Evolutionary conservation across 116 monocot species (phyloP).

Genomic region (Papilionanthe hybrid): DNA sequence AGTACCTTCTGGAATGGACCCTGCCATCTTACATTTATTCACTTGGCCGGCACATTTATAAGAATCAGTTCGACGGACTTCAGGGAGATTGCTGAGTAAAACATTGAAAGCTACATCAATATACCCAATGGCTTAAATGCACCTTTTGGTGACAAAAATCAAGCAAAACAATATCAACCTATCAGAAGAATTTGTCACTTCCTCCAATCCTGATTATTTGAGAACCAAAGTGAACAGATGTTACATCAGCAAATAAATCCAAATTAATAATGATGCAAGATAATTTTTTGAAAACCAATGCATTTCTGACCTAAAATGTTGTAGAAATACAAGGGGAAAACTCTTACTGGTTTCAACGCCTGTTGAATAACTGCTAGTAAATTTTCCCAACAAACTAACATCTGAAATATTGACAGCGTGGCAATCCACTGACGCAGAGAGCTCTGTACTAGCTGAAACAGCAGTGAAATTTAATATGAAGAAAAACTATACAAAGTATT

Average conservation of each 20-base stretch:
- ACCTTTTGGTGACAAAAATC: background rate
- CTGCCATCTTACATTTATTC: slow-evolving; percentile 16
- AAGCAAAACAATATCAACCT: slow-evolving; percentile 7
- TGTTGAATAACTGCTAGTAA: slow-evolving; percentile 4
- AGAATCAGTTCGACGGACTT: slow-evolving; percentile 6
- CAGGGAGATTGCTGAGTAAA: slow-evolving; percentile 13
- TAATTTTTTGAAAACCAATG: background rate
- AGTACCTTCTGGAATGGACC: slow-evolving; percentile 2
- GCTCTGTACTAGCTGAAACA: slow-evolving; percentile 4
- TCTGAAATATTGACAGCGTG: slow-evolving; percentile 7
- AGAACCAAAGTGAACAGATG: background rate
- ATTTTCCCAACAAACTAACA: slow-evolving; percentile 8
- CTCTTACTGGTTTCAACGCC: slow-evolving; percentile 11
- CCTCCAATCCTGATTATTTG: slow-evolving; percentile 3
- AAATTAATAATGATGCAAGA: background rate
- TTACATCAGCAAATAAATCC: background rate
- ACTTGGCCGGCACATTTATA: slow-evolving; percentile 10
- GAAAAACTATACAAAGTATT: background rate
- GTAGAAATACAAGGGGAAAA: background rate
- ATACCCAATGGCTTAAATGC: background rate
- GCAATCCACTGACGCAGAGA: slow-evolving; percentile 8
- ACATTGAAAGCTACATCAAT: background rate
- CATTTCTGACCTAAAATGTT: background rate
- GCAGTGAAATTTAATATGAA: background rate
- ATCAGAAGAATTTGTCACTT: slow-evolving; percentile 2